Base-by-base conservation (phyloP, 768 basidiomycete species). In the Megacollybia marginata region DNA sequence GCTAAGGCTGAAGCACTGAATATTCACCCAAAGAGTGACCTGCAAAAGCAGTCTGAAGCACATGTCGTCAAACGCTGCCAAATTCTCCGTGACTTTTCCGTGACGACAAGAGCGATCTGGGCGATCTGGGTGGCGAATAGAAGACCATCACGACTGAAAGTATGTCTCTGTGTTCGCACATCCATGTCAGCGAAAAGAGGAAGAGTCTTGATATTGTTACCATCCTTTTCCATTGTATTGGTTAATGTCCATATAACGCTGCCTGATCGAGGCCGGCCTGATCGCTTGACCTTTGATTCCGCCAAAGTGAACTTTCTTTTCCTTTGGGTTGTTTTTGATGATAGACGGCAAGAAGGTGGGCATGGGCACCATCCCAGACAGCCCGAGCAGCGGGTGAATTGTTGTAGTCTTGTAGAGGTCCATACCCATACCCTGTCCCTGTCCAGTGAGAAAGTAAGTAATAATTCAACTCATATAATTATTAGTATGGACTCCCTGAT, bases 241-340 rank as follows among this genome's bases (percentile, higher is more conserved):
- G 5, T 88, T 88, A 88, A 99, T 96, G 57, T 94, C 93, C 92
- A 98, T 98, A 71, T 99, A 99, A n/a, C 96, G 84, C 59, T 94
- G n/a, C n/a, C n/a, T n/a, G n/a, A n/a, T n/a, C n/a, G n/a, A n/a
- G n/a, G n/a, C n/a, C n/a, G n/a, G 89, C 28, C 96, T 89, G 55
- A 98, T 98, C 2, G 85, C 94, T 64, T 98, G 95, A 36, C 96
- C 96, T 71, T 97, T 97, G 68, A 98, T 90, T 64, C 96, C 96
- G 74, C 96, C 96, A 57, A 99, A 99, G 68, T 99, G 95, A 57
- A 99, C 86, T 0, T 92, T 99, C 75, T 97, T 92, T 68, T 89
- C 84, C 76, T 93, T 96, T n/a, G 95, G 94, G 65, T 98, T 97
- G 65, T 94, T 88, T 72, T 94, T 95, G 68, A 99, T 95, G 57